A percentile compares a stretch with the other conserved stretches of the same genome.
These are phyloP conservation scores for Dittrichia graveolens DNA, from an alignment of 129 eudicot species.

Conservation along the genomic window DNA sequence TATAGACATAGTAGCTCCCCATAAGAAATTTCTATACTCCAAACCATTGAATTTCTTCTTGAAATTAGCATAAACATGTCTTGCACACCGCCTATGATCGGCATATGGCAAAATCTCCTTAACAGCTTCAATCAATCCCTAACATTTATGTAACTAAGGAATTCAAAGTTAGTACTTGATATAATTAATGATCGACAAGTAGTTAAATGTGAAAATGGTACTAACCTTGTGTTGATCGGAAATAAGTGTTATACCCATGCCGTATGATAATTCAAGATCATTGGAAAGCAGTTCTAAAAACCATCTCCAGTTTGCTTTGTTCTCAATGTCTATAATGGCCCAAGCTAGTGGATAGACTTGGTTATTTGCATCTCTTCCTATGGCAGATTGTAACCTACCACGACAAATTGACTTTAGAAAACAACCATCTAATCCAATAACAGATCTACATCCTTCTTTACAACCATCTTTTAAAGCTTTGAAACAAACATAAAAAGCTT, in stretches of 20 bases:
- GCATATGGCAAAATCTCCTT: not conserved
- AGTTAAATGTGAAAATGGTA: no score
- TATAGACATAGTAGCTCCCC: not conserved
- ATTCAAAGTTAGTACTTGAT: no score
- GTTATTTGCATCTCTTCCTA: slow-evolving; percentile 27
- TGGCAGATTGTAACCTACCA: not conserved
- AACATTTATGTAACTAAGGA: no score
- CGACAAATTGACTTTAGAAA: not conserved
- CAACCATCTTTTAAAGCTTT: not conserved
- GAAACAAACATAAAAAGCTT: slow-evolving; percentile 1
- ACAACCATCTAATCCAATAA: slow-evolving; percentile 21
- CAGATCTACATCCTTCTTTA: not conserved
- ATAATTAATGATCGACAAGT: no score
- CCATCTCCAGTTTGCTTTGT: slow-evolving; percentile 3
- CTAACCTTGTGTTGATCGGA: not conserved
- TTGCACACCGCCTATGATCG: not conserved
- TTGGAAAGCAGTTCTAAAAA: not conserved
- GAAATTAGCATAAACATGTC: not conserved
- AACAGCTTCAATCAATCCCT: not conserved
- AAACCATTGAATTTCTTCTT: not conserved
- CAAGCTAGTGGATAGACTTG: slow-evolving; percentile 14
- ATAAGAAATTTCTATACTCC: not conserved
- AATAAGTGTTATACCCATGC: not conserved
- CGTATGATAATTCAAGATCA: not conserved
- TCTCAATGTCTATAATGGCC: slow-evolving; percentile 15